These are phyloP conservation scores for Cyberlindnera xylosilytica DNA, from an alignment of 805 yeast genomes.

Conservation along the genomic window DNA sequence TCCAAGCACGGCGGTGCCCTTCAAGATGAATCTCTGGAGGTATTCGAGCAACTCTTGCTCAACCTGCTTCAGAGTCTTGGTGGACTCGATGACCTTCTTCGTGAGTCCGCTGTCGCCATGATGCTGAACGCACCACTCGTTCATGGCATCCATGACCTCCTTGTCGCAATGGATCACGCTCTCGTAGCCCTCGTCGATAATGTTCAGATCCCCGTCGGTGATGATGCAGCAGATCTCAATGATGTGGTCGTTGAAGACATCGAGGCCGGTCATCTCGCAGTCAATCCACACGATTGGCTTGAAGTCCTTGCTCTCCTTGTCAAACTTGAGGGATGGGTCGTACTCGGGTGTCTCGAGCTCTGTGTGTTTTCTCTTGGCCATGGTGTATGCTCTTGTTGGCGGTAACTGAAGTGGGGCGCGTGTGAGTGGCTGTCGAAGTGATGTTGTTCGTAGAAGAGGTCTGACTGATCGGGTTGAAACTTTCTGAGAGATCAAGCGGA, in stretches of 20 bases:
- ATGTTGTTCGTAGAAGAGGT: background rate
- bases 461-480: background rate
- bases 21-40: constrained; percentile 51
- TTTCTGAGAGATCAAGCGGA: constrained; percentile 1
- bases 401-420: too few species aligned
- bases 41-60: constrained; percentile 64
- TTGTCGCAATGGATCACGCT: constrained; percentile 72
- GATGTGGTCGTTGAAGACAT: constrained; percentile 74
- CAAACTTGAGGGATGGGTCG: constrained; percentile 11
- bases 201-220: constrained; percentile 76
- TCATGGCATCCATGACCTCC: constrained; percentile 64
- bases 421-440: background rate
- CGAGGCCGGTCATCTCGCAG: constrained; percentile 97
- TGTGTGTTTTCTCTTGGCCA: constrained; percentile 12
- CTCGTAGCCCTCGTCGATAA: constrained; percentile 79
- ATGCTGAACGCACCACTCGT: constrained; percentile 82
- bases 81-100: constrained; percentile 56
- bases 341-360: constrained; percentile 20
- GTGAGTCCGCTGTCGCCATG: constrained; percentile 79
- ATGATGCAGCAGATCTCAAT: constrained; percentile 89
- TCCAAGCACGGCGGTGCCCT: constrained; percentile 67
- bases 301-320: constrained; percentile 16
- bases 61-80: constrained; percentile 55
- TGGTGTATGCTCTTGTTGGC: background rate
- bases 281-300: constrained; percentile 86